Conservation (phyloP, 805 yeast species). For the Candida tibetensis region DNA sequence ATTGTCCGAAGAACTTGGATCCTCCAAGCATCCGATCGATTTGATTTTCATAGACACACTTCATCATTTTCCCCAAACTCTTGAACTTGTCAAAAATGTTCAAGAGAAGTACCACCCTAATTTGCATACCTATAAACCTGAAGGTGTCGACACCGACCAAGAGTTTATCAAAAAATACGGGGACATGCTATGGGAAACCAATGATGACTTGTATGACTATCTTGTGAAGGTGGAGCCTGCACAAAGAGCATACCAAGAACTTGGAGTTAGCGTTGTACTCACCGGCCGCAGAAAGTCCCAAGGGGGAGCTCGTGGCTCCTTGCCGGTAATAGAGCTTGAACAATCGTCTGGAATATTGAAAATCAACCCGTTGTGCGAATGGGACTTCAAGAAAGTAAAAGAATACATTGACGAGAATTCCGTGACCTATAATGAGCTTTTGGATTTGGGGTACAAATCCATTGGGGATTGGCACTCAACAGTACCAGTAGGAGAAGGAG, state of each 20-base stretch:
- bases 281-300: slow-evolving; percentile 91
- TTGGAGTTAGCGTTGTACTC: slow-evolving; percentile 77
- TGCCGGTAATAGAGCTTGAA: slow-evolving; percentile 78
- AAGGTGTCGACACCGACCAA: slow-evolving; percentile 48
- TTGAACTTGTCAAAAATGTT: slow-evolving; percentile 64
- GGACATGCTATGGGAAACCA: slow-evolving; percentile 74
- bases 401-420: slow-evolving; percentile 62
- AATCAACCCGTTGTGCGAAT: slow-evolving; percentile 83
- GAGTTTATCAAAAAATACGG: slow-evolving; percentile 74
- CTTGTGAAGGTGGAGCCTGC: slow-evolving; percentile 92
- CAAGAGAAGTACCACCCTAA: slow-evolving; percentile 52
- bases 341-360: slow-evolving; percentile 67
- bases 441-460: slow-evolving; percentile 85
- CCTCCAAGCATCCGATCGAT: slow-evolving; percentile 49
- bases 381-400: slow-evolving; percentile 75
- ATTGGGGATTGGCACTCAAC: slow-evolving; percentile 97
- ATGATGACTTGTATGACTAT: slow-evolving; percentile 79
- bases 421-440: slow-evolving; percentile 82
- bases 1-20: slow-evolving; percentile 19
- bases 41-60: slow-evolving; percentile 86
- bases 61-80: slow-evolving; percentile 93
- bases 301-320: slow-evolving; percentile 74
- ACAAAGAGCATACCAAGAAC: slow-evolving; percentile 73
- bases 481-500: slow-evolving; percentile 82
- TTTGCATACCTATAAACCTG: slow-evolving; percentile 68